These are phyloP conservation scores for Phenoliferia sp. DNA, from an alignment of 1,284 basidiomycete genomes.

Conservation along the genomic window DNA sequence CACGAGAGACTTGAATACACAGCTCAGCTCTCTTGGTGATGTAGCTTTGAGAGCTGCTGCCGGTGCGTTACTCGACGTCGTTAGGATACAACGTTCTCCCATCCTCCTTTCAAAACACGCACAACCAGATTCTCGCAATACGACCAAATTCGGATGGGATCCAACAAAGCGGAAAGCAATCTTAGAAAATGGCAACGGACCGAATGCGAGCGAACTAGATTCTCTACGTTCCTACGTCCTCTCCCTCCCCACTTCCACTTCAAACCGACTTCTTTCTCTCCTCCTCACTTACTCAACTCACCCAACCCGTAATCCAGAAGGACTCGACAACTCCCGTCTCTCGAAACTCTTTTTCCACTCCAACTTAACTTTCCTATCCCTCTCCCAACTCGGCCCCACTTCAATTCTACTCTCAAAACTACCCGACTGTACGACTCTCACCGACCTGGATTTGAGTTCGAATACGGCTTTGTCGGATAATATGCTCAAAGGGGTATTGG, in stretches of 20 bases:
- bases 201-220: too few species aligned
- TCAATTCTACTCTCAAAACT: conserved; percentile 18
- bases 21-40: neutral
- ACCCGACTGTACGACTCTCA: conserved; percentile 24
- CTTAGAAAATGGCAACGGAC: too few species aligned
- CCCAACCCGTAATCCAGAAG: neutral
- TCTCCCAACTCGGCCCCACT: conserved; percentile 15
- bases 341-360: conserved; percentile 24
- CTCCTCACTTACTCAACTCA: neutral
- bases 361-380: conserved; percentile 15
- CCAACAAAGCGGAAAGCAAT: neutral
- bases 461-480: conserved; percentile 24
- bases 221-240: too few species aligned
- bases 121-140: too few species aligned
- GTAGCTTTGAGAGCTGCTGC: neutral
- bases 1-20: neutral
- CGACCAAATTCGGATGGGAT: neutral
- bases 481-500: conserved; percentile 24
- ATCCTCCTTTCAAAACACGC: neutral
- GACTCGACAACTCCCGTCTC: conserved; percentile 5
- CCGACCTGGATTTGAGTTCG: conserved; percentile 25
- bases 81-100: neutral
- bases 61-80: neutral
- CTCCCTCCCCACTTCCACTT: too few species aligned
- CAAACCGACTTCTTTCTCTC: too few species aligned